phyloP scores from a whole-genome alignment of 306 rosid genomes.

The Carpinus fangiana region DNA sequence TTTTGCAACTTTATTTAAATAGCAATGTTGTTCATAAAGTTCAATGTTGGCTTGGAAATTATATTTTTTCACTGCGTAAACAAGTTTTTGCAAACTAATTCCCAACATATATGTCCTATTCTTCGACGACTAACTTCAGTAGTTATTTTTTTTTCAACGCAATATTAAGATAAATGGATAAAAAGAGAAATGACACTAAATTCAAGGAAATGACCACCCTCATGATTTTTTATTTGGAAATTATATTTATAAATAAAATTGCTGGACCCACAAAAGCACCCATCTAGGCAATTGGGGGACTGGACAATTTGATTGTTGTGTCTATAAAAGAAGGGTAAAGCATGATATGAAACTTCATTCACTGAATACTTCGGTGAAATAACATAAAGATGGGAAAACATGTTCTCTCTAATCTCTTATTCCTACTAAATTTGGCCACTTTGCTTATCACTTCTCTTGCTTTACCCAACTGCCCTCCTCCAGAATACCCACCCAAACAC shows the following conservation, averaged over 20 bases:
- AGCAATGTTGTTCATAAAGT: too few species aligned
- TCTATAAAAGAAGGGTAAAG: conserved; percentile 27
- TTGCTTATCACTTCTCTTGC: conserved; percentile 56
- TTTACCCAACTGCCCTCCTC: conserved; percentile 51
- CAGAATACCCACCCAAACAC: conserved; percentile 8
- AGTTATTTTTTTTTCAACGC: background rate
- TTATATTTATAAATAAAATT: too few species aligned
- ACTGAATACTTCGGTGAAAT: background rate
- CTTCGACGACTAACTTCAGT: too few species aligned
- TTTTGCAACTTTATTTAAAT: too few species aligned
- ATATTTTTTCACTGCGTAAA: too few species aligned
- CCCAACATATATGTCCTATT: too few species aligned
- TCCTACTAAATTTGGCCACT: conserved; percentile 54
- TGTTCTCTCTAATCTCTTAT: conserved; percentile 24
- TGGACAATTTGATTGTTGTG: background rate
- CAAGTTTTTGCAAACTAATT: too few species aligned
- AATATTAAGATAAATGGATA: conserved; percentile 12
- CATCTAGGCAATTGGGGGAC: background rate
- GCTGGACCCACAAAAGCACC: background rate
- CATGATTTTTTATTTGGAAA: too few species aligned
- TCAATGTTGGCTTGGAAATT: too few species aligned
- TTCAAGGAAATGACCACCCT: too few species aligned
- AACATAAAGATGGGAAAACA: conserved; percentile 41
- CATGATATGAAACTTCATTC: conserved; percentile 23
- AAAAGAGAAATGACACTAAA: too few species aligned